phyloP scores from a whole-genome alignment of 352 stramenopile species.

The Salisapilia sapeloensis region DNA sequence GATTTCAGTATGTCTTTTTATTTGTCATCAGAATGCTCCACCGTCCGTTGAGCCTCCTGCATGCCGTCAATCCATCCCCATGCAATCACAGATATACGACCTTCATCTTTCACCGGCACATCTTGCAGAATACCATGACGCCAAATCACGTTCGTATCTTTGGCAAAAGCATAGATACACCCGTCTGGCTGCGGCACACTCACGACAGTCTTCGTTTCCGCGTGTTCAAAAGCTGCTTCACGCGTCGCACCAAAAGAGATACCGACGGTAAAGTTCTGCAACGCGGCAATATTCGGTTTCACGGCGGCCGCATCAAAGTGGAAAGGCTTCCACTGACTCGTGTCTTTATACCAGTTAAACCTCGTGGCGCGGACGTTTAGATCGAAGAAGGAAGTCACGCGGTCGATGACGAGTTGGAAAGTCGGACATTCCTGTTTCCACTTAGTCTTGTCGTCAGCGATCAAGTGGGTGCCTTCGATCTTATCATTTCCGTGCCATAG shows the following conservation, averaged over 20 bases:
- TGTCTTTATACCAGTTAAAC: slow-evolving; percentile 94
- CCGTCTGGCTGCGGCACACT: slow-evolving; percentile 89
- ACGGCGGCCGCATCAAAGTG: slow-evolving; percentile 88
- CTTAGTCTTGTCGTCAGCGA: slow-evolving; percentile 77
- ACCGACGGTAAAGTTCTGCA: slow-evolving; percentile 91
- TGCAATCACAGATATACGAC: slow-evolving; percentile 88
- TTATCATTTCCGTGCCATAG: slow-evolving; percentile 76
- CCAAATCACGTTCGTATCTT: slow-evolving; percentile 90
- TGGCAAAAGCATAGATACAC: slow-evolving; percentile 84
- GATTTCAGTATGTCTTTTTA: no score
- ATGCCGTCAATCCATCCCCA: slow-evolving; percentile 83
- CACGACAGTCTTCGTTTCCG: slow-evolving; percentile 59
- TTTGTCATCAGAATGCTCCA: no score
- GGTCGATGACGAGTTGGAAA: slow-evolving; percentile 65
- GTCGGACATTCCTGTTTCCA: slow-evolving; percentile 65
- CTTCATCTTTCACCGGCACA: slow-evolving; percentile 70
- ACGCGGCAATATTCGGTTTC: slow-evolving; percentile 82
- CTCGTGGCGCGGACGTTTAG: slow-evolving; percentile 81
- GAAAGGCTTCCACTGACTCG: slow-evolving; percentile 87
- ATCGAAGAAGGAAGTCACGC: slow-evolving; percentile 78
- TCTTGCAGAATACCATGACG: slow-evolving; percentile 85
- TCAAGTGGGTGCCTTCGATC: slow-evolving; percentile 88
- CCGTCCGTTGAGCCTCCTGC: no score
- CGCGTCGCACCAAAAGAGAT: slow-evolving; percentile 86
- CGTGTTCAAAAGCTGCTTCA: slow-evolving; percentile 85